Conservation (phyloP, 768 basidiomycete genomes). For the Xerocomellus intermedius region DNA sequence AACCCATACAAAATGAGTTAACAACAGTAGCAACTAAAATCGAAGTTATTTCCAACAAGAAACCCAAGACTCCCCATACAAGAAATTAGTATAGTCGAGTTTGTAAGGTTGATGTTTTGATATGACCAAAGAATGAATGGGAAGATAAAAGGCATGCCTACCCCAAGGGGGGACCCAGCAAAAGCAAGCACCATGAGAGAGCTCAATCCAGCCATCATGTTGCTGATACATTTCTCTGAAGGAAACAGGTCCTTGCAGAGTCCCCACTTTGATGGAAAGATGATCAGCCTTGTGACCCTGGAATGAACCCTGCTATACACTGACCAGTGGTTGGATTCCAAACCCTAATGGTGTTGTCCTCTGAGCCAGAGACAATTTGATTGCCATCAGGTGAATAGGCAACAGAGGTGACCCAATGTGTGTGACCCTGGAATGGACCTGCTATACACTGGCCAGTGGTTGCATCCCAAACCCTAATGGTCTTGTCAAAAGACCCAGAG, state of each 20-base stretch:
- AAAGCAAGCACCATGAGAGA: neutral
- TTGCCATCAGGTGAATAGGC: too few relatives aligned
- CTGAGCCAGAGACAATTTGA: too few relatives aligned
- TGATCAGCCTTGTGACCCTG: neutral
- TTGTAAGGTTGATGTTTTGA: conserved; percentile 2
- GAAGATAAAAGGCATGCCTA: conserved; percentile 12
- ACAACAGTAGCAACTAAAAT: neutral
- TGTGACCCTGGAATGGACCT: too few relatives aligned
- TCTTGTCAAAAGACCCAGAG: too few relatives aligned
- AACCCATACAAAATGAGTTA: too few relatives aligned
- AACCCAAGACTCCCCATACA: conserved; percentile 12
- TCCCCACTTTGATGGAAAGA: neutral
- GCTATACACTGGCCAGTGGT: too few relatives aligned
- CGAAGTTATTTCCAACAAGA: conserved; percentile 10
- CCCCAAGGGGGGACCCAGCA: conserved; percentile 14
- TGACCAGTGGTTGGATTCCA: too few relatives aligned
- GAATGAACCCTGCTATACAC: too few relatives aligned
- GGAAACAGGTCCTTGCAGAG: neutral
- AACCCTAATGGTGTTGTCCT: too few relatives aligned
- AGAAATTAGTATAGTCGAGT: too few relatives aligned
- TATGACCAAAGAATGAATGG: conserved; percentile 6
- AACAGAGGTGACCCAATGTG: too few relatives aligned
- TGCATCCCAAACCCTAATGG: too few relatives aligned
- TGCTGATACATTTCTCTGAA: neutral
- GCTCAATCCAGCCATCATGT: conserved; percentile 11